Conservation (phyloP, 2,329 filamentous ascomycete species). For the Zarea fungicola region DNA sequence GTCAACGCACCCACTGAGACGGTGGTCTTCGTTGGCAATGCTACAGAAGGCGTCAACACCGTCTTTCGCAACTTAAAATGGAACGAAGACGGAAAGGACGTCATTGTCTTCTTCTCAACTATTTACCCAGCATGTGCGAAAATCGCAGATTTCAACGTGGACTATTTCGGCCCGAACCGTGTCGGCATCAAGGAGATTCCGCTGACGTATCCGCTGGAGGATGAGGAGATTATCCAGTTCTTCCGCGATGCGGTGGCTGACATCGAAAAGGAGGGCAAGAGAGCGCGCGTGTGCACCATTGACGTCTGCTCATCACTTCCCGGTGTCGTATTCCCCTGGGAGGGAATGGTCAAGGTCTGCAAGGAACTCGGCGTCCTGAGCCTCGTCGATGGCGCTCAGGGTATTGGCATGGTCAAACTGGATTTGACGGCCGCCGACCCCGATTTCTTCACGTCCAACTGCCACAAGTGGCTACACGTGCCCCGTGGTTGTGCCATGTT, state of each 20-base stretch:
- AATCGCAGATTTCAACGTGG: slow-evolving; percentile 64
- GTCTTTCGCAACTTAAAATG: slow-evolving; percentile 72
- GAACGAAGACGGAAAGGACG: slow-evolving; percentile 64
- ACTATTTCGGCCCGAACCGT: slow-evolving; percentile 46
- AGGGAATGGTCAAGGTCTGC: slow-evolving; percentile 59
- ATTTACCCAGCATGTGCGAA: slow-evolving; percentile 76
- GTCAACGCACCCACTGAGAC: slow-evolving; percentile 62
- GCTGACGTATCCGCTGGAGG: slow-evolving; percentile 64
- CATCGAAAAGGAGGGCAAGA: slow-evolving; percentile 51
- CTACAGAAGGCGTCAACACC: slow-evolving; percentile 72
- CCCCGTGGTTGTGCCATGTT: slow-evolving; percentile 78
- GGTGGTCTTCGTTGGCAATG: slow-evolving; percentile 75
- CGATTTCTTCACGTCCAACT: slow-evolving; percentile 85
- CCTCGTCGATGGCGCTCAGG: slow-evolving; percentile 79
- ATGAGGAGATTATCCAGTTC: slow-evolving; percentile 56
- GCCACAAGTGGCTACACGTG: slow-evolving; percentile 83
- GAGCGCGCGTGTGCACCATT: slow-evolving; percentile 61
- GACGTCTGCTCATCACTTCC: slow-evolving; percentile 78
- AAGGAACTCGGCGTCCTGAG: slow-evolving; percentile 63
- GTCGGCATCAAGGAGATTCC: slow-evolving; percentile 49
- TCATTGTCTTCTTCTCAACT: slow-evolving; percentile 72
- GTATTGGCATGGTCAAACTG: slow-evolving; percentile 70
- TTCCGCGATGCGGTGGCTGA: slow-evolving; percentile 56
- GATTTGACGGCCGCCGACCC: slow-evolving; percentile 63
- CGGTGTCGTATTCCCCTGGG: slow-evolving; percentile 74